phyloP scores from a whole-genome alignment of 768 basidiomycete species.

The Ephemerocybe angulata region DNA sequence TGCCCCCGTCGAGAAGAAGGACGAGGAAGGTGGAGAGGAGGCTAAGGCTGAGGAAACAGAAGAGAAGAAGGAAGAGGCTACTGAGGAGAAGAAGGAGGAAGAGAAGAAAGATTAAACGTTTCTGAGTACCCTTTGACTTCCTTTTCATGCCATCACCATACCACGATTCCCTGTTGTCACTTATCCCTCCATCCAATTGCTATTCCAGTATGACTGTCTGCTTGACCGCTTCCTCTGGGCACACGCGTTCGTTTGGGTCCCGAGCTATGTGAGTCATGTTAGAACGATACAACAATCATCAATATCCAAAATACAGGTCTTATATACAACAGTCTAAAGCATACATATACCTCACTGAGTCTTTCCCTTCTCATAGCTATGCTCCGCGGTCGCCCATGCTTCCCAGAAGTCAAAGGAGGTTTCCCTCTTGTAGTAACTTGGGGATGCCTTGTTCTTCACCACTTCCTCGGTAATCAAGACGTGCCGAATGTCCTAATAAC shows the following conservation, averaged over 20 bases:
- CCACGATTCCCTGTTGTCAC: neutral
- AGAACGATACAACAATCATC: neutral
- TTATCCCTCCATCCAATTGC: neutral
- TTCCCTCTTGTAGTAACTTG: conserved; percentile 76
- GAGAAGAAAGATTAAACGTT: conserved; percentile 17
- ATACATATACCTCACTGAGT: neutral
- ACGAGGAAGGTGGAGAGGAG: conserved; percentile 28
- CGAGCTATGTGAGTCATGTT: no score
- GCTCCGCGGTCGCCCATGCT: conserved; percentile 72
- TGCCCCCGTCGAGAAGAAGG: conserved; percentile 24
- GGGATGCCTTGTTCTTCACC: conserved; percentile 57
- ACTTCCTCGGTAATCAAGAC: conserved; percentile 77
- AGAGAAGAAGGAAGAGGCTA: conserved; percentile 29
- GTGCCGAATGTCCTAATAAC: conserved; percentile 63
- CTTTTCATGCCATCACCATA: neutral
- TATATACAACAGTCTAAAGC: neutral
- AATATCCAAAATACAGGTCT: neutral
- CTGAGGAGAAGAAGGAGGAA: conserved; percentile 27
- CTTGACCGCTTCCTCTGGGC: neutral
- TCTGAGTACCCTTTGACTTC: neutral
- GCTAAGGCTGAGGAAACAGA: conserved; percentile 23
- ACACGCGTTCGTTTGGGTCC: no score
- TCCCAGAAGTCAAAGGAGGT: conserved; percentile 69
- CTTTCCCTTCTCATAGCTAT: conserved; percentile 17
- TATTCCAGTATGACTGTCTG: neutral